A percentile compares a stretch with the other conserved stretches of the same genome.
phyloP scores from a whole-genome alignment of 2,329 filamentous ascomycete species.

The Gliomastix tumulicola region DNA sequence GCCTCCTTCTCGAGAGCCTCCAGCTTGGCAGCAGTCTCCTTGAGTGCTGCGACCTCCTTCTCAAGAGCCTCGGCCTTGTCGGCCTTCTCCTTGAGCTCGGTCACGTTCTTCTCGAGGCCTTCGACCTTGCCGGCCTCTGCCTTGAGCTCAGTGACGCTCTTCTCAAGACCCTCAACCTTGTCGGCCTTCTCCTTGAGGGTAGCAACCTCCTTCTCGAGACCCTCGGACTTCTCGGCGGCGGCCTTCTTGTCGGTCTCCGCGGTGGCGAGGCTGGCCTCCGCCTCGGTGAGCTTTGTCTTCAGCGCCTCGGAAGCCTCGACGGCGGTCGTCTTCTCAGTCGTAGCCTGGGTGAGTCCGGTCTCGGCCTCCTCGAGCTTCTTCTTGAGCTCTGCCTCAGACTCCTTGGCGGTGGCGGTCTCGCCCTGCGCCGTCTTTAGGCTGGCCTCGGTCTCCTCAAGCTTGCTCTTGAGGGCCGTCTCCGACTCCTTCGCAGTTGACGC shows the following conservation, averaged over 20 bases:
- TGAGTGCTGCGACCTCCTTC: not conserved
- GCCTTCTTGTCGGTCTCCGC: not conserved
- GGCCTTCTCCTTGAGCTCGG: constrained; percentile 3
- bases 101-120: constrained; percentile 7
- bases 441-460: constrained; percentile 5
- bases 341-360: too few relatives aligned
- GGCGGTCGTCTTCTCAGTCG: constrained; percentile 3
- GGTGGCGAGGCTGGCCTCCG: not conserved
- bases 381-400: constrained; percentile 2
- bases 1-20: too few relatives aligned
- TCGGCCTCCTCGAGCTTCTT: constrained; percentile 10
- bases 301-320: constrained; percentile 2
- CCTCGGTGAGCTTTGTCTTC: not conserved
- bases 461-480: constrained; percentile 3
- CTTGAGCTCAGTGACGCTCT: not conserved
- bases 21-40: not conserved
- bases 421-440: not conserved
- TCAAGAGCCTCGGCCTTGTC: constrained; percentile 2
- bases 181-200: constrained; percentile 1
- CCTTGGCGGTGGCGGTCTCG: constrained; percentile 3
- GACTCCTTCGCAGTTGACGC: constrained; percentile 4
- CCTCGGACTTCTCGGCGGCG: constrained; percentile 2
- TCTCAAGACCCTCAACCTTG: not conserved
- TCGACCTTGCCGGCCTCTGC: constrained; percentile 8
- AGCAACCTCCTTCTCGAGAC: constrained; percentile 5